These are phyloP conservation scores for Cerrena zonata DNA, from an alignment of 1,284 basidiomycete genomes.

Conservation along the genomic window DNA sequence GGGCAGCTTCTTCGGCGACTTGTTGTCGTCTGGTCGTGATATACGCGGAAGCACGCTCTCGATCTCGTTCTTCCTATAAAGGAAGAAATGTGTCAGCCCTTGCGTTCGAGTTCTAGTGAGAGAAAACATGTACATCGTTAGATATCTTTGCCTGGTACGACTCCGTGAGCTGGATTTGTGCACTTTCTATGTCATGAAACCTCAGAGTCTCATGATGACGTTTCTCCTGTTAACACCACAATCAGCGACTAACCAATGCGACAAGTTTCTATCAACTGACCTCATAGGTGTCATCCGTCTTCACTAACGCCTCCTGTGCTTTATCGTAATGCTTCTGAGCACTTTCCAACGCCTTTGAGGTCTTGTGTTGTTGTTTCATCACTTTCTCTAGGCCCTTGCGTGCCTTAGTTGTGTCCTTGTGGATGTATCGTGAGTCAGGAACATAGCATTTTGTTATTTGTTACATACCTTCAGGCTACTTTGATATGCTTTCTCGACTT, in stretches of 20 bases:
- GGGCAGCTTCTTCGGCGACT: neutral
- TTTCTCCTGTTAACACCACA: constrained; percentile 1
- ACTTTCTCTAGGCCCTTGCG: constrained; percentile 8
- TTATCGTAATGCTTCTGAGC: constrained; percentile 8
- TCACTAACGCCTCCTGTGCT: constrained; percentile 2
- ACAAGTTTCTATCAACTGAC: constrained; percentile 1
- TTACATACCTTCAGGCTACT: constrained; percentile 12
- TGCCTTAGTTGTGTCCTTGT: constrained; percentile 14
- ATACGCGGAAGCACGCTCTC: neutral
- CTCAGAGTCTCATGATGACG: neutral
- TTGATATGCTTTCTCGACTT: constrained; percentile 13
- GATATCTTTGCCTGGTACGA: neutral
- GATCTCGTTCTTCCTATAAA: constrained; percentile 2
- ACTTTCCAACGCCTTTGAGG: constrained; percentile 7
- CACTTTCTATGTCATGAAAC: constrained; percentile 1
- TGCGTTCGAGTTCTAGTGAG: neutral
- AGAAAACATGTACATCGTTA: constrained; percentile 2
- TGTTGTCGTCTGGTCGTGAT: constrained; percentile 2
- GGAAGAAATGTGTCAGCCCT: neutral
- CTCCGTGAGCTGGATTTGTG: neutral
- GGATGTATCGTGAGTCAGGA: too few relatives aligned
- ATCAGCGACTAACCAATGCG: too few relatives aligned
- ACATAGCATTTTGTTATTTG: too few relatives aligned
- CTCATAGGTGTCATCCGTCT: constrained; percentile 8
- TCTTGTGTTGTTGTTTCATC: constrained; percentile 8